A percentile compares a stretch with the other conserved stretches of the same genome.
These are phyloP conservation scores for Boletus speciosus DNA, from an alignment of 768 basidiomycete genomes.

Conservation along the genomic window DNA sequence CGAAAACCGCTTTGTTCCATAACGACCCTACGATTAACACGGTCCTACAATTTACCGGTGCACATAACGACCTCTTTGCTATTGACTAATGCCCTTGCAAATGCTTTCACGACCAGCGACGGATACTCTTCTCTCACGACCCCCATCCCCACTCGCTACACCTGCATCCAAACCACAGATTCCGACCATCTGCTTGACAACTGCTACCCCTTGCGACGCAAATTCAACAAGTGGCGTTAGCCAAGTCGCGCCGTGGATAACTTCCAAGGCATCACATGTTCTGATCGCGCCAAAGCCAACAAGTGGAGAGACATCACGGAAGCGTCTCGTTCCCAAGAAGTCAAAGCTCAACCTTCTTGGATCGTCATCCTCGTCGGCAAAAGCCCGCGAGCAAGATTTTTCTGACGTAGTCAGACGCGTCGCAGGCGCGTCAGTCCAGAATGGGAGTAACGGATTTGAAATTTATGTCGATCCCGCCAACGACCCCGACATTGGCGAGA, in stretches of 20 bases:
- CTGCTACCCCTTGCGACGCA: constrained; percentile 59
- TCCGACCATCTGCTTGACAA: constrained; percentile 68
- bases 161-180: constrained; percentile 30
- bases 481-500: constrained; percentile 65
- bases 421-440: constrained; percentile 22
- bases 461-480: constrained; percentile 65
- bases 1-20: constrained; percentile 18
- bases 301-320: constrained; percentile 29
- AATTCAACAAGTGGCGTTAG: constrained; percentile 33
- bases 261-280: constrained; percentile 8
- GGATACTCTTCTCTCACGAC: constrained; percentile 23
- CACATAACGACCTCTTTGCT: constrained; percentile 25
- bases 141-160: constrained; percentile 28
- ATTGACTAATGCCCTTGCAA: constrained; percentile 30
- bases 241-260: constrained; percentile 24
- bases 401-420: constrained; percentile 59
- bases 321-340: constrained; percentile 69
- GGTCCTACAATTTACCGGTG: constrained; percentile 11
- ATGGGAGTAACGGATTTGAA: constrained; percentile 55
- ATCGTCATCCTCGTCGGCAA: constrained; percentile 24
- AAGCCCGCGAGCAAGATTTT: constrained; percentile 43
- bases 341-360: constrained; percentile 56
- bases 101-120: constrained; percentile 29
- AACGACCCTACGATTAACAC: constrained; percentile 25
- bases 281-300: constrained; percentile 30